phyloP scores from a whole-genome alignment of 805 yeast genomes.

The Metschnikowia lunata region DNA sequence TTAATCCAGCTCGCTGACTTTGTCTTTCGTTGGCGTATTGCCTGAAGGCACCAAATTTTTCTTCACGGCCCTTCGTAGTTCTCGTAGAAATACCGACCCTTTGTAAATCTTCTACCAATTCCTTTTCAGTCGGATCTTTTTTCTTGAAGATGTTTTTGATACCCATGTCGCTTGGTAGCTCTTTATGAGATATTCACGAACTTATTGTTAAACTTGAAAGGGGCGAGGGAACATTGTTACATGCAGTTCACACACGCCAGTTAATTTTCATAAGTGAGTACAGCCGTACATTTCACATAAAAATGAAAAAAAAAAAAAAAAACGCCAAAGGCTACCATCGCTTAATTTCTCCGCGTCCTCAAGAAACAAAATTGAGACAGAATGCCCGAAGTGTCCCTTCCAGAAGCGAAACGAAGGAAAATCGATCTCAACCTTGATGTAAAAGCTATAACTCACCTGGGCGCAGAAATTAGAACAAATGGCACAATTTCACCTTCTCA shows the following conservation, averaged over 20 bases:
- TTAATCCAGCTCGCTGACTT: conserved; percentile 30
- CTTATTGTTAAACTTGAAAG: too few relatives aligned
- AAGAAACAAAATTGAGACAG: too few relatives aligned
- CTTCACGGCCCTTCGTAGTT: conserved; percentile 30
- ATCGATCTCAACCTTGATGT: neutral
- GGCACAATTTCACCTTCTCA: conserved; percentile 13
- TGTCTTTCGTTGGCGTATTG: conserved; percentile 45
- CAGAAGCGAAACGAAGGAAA: conserved; percentile 13
- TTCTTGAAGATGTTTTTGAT: conserved; percentile 42
- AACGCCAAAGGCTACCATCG: too few relatives aligned
- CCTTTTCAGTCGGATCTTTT: conserved; percentile 49
- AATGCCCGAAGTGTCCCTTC: neutral
- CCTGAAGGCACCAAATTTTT: conserved; percentile 49
- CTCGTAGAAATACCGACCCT: conserved; percentile 41
- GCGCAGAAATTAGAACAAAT: conserved; percentile 8
- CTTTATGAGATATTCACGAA: too few relatives aligned
- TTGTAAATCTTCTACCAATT: conserved; percentile 38
- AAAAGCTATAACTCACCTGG: conserved; percentile 2
- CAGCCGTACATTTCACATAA: too few relatives aligned
- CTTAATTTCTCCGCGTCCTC: too few relatives aligned
- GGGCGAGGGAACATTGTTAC: too few relatives aligned
- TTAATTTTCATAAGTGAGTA: too few relatives aligned
- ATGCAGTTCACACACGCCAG: too few relatives aligned
- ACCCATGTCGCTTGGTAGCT: conserved; percentile 34
- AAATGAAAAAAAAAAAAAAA: too few relatives aligned